Evolutionary conservation across 1,139 yeast species (phyloP).

Genomic region (Nematodospora anomalae): DNA sequence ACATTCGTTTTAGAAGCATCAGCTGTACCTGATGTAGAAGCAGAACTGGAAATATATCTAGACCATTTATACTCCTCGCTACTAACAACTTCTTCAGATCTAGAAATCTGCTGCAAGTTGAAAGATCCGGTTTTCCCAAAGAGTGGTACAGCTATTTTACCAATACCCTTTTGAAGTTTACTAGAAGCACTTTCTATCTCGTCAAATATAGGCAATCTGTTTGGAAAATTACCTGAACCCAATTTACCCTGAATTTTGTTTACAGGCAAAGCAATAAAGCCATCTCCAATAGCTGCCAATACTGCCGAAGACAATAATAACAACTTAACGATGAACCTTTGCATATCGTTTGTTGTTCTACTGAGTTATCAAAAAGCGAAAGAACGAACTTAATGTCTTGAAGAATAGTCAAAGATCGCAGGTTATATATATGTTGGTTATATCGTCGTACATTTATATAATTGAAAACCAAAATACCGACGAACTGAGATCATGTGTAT

Average conservation of each 20-base stretch:
- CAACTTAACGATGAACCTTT: not conserved
- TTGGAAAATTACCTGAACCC: constrained; percentile 1
- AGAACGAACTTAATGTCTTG: not conserved
- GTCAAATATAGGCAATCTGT: constrained; percentile 3
- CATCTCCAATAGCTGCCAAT: constrained; percentile 11
- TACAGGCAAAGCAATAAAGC: constrained; percentile 10
- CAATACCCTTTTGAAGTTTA: constrained; percentile 3
- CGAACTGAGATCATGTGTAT: too few relatives aligned
- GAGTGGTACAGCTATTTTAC: constrained; percentile 5
- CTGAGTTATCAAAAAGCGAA: not conserved
- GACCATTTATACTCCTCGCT: constrained; percentile 1
- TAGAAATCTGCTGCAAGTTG: too few relatives aligned
- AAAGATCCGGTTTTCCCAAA: too few relatives aligned
- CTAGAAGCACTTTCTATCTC: not conserved
- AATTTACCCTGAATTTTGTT: constrained; percentile 8
- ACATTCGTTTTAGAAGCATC: not conserved
- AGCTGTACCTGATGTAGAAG: not conserved
- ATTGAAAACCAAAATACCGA: too few relatives aligned
- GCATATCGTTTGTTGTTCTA: not conserved
- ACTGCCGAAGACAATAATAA: constrained; percentile 7
- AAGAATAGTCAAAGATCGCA: too few relatives aligned
- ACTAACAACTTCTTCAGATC: constrained; percentile 1
- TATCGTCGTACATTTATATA: too few relatives aligned
- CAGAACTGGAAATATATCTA: not conserved
- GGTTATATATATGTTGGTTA: too few relatives aligned